Conservation (phyloP, 176 grass and related monocot genomes). For the Phoenix dactylifera region DNA sequence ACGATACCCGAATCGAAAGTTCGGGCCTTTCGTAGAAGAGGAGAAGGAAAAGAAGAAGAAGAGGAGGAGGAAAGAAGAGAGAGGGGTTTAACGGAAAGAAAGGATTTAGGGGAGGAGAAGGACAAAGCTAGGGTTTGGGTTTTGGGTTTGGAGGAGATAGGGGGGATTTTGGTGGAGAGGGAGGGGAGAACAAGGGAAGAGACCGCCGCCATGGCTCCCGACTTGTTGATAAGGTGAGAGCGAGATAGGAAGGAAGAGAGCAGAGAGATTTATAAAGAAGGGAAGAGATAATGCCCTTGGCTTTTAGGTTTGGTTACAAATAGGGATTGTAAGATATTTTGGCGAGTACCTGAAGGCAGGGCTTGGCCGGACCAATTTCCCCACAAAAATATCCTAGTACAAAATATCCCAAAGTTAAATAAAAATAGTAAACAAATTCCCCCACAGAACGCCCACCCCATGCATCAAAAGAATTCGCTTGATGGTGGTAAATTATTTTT, state of each 20-base stretch:
- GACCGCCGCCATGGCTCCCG: constrained; percentile 8
- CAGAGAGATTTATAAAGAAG: neutral
- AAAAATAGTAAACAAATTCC: no score
- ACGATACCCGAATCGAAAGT: neutral
- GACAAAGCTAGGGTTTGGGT: neutral
- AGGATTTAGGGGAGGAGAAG: neutral
- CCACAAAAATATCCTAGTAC: no score
- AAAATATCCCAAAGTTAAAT: no score
- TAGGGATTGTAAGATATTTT: no score
- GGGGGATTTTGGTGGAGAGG: constrained; percentile 1
- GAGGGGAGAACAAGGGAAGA: neutral
- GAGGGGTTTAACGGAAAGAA: neutral
- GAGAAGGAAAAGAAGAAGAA: neutral
- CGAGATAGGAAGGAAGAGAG: neutral
- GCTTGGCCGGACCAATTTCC: no score
- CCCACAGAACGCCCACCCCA: no score
- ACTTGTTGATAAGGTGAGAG: constrained; percentile 2
- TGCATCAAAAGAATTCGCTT: no score
- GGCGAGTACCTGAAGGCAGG: no score
- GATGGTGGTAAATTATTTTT: no score
- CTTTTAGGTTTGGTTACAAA: no score
- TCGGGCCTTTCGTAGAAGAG: neutral
- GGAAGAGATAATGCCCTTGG: no score
- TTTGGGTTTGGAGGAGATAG: neutral
- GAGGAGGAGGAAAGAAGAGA: neutral